Percentiles rank a stretch among this genome's conserved stretches.
Conservation (phyloP, 192 early-diverging fungal genomes). For the Rhizophagus prolifer region DNA sequence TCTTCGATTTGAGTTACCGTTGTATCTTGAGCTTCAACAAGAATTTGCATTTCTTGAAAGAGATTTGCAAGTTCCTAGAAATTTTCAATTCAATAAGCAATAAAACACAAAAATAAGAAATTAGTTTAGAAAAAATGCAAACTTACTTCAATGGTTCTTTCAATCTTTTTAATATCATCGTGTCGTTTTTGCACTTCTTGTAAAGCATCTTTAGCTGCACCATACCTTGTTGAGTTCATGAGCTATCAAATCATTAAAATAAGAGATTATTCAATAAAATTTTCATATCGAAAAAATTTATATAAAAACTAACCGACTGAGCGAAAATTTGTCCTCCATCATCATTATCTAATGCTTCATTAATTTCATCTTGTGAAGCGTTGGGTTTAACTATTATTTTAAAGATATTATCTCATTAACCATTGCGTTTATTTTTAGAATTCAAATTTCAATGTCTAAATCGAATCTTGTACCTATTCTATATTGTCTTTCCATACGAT, state of each 20-base stretch:
- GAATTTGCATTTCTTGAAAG: slow-evolving; percentile 24
- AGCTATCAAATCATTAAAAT: slow-evolving; percentile 42
- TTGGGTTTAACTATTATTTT: slow-evolving; percentile 73
- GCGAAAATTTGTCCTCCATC: slow-evolving; percentile 77
- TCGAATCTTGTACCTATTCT: slow-evolving; percentile 60
- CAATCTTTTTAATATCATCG: slow-evolving; percentile 84
- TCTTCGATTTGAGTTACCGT: slow-evolving; percentile 10
- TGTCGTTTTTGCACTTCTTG: slow-evolving; percentile 84
- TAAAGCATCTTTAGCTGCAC: slow-evolving; percentile 71
- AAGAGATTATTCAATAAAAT: background rate
- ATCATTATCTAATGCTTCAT: slow-evolving; percentile 71
- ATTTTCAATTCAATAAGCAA: background rate
- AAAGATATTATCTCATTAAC: background rate
- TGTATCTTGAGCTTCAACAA: slow-evolving; percentile 22
- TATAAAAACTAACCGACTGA: slow-evolving; percentile 57
- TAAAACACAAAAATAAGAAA: background rate
- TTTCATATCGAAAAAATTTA: background rate
- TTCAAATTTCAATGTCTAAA: background rate
- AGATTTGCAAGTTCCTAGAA: slow-evolving; percentile 29
- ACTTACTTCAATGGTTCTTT: slow-evolving; percentile 79
- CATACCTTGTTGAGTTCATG: slow-evolving; percentile 65
- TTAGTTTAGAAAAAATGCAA: background rate
- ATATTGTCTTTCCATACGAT: slow-evolving; percentile 80
- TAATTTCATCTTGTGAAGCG: slow-evolving; percentile 74
- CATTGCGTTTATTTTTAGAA: background rate